Conservation (phyloP, 495 filamentous ascomycete genomes). For the Penicillium salamii region DNA sequence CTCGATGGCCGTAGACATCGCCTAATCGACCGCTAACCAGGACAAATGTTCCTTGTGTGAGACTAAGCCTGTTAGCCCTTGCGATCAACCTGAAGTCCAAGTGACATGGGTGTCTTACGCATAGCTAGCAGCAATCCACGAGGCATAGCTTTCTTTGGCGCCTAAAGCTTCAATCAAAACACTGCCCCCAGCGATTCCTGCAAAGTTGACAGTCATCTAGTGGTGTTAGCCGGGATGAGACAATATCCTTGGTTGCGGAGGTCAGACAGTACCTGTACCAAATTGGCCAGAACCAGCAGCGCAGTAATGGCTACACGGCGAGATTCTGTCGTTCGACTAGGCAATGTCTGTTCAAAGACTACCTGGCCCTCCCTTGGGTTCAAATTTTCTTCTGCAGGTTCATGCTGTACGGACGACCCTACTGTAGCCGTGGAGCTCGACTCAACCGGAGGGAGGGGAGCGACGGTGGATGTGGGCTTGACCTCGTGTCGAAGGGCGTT, state of each 20-base stretch:
- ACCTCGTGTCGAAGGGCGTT: not conserved
- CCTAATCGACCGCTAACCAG: constrained; percentile 48
- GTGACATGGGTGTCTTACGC: constrained; percentile 12
- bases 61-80: constrained; percentile 17
- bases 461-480: not conserved
- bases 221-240: not conserved
- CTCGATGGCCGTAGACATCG: constrained; percentile 49
- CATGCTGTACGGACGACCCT: not conserved
- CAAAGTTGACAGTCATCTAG: constrained; percentile 34
- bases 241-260: not conserved
- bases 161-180: constrained; percentile 21
- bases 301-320: constrained; percentile 19
- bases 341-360: constrained; percentile 21
- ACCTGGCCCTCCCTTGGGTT: constrained; percentile 11
- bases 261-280: constrained; percentile 23
- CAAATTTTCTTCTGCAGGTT: not conserved
- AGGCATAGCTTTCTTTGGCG: constrained; percentile 20
- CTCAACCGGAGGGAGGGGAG: not conserved
- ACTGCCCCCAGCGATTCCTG: constrained; percentile 30
- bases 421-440: not conserved
- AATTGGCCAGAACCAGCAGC: constrained; percentile 25
- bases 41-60: constrained; percentile 52
- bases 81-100: no score
- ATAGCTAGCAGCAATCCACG: constrained; percentile 34
- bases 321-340: constrained; percentile 11